phyloP scores from a whole-genome alignment of 306 rosid genomes.

The Biancaea sappan region DNA sequence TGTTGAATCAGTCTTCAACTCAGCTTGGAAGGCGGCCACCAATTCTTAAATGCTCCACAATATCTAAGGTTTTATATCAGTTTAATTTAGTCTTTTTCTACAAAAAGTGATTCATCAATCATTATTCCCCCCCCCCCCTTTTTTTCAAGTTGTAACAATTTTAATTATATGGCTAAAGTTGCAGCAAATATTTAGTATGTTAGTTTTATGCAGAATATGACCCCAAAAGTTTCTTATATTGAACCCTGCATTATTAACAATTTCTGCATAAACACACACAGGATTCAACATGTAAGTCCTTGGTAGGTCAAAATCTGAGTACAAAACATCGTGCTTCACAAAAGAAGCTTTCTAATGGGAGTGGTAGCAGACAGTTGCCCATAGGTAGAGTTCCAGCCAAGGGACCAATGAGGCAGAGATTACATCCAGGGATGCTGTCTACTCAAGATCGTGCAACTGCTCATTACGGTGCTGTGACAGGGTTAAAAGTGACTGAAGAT shows the following conservation, averaged over 20 bases:
- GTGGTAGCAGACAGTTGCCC: conserved; percentile 54
- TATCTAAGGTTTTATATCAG: conserved; percentile 56
- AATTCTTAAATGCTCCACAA: conserved; percentile 48
- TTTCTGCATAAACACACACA: conserved; percentile 31
- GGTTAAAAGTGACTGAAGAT: conserved; percentile 79
- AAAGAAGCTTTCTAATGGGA: conserved; percentile 65
- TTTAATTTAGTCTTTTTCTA: conserved; percentile 19
- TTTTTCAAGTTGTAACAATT: neutral
- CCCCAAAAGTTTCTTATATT: conserved; percentile 2
- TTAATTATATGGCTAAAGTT: conserved; percentile 29
- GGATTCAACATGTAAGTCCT: conserved; percentile 58
- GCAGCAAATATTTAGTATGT: conserved; percentile 12
- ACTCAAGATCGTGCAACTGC: conserved; percentile 93
- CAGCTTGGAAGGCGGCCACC: conserved; percentile 96
- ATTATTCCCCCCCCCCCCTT: no score
- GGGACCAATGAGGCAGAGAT: conserved; percentile 71
- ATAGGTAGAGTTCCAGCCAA: conserved; percentile 59
- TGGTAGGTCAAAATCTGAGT: conserved; percentile 37
- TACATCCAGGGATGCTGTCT: conserved; percentile 95
- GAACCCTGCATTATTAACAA: conserved; percentile 1
- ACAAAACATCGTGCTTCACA: conserved; percentile 57
- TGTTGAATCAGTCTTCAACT: conserved; percentile 83
- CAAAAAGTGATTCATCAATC: neutral
- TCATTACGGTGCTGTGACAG: conserved; percentile 96
- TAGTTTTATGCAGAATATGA: conserved; percentile 19